Conservation (phyloP, 2,329 filamentous ascomycete genomes). For the Graphiopsis chlorocephala region DNA sequence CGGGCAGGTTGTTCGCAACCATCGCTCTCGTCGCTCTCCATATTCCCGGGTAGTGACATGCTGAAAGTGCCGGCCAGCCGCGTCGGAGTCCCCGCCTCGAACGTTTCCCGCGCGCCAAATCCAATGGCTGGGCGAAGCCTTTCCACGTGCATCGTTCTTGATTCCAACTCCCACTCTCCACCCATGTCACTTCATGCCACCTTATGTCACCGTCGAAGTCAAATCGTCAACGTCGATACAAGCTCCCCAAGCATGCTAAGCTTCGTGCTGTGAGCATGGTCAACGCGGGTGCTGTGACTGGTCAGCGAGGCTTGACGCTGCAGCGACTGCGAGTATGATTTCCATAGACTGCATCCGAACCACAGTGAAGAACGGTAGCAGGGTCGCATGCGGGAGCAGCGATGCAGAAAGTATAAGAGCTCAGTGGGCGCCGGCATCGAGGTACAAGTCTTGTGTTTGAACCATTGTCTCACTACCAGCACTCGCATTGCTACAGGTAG, state of each 20-base stretch:
- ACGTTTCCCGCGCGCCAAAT: background rate
- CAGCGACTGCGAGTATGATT: background rate
- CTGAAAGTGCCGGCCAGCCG: background rate
- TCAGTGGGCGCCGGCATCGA: background rate
- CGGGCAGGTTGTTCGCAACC: background rate
- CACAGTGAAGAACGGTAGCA: background rate
- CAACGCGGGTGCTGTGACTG: conserved; percentile 1
- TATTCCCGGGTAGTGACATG: background rate
- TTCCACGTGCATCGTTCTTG: background rate
- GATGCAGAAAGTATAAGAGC: background rate
- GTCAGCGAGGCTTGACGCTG: background rate
- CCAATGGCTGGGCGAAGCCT: conserved; percentile 9
- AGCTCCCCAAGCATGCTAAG: conserved; percentile 7
- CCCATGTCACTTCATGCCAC: background rate
- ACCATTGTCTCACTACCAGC: background rate
- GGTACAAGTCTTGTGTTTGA: background rate
- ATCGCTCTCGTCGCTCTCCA: background rate
- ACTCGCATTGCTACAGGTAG: background rate
- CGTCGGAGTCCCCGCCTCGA: background rate
- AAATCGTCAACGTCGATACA: background rate
- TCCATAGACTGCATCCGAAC: background rate
- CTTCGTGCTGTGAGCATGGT: background rate
- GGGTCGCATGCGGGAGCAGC: background rate
- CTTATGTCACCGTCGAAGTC: conserved; percentile 1
- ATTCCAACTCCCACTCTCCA: background rate